phyloP scores from a whole-genome alignment of 1,139 yeast genomes.

The Saccharomyces hybrid region DNA sequence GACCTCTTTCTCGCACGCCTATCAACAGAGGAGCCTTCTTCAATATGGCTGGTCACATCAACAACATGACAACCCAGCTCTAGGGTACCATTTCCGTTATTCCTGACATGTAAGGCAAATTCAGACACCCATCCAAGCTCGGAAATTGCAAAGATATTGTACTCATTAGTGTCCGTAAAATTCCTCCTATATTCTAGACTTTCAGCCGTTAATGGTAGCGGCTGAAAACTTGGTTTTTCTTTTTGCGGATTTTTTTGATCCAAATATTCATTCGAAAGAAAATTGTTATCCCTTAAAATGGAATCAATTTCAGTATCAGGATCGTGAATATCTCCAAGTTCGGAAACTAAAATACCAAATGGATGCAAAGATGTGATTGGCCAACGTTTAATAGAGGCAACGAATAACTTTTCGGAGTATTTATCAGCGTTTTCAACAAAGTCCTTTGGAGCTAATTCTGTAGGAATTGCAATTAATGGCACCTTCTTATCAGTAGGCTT shows the following conservation, averaged over 20 bases:
- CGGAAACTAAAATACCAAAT: slow-evolving; percentile 86
- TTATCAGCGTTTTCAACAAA: slow-evolving; percentile 87
- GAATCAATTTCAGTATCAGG: slow-evolving; percentile 79
- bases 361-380: slow-evolving; percentile 98
- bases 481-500: slow-evolving; percentile 97
- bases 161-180: slow-evolving; percentile 48
- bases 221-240: slow-evolving; percentile 28
- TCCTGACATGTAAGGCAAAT: slow-evolving; percentile 67
- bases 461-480: slow-evolving; percentile 95
- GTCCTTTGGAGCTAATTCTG: slow-evolving; percentile 95
- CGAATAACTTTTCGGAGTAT: slow-evolving; percentile 75
- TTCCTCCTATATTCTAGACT: slow-evolving; percentile 43
- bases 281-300: slow-evolving; percentile 85
- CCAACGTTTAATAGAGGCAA: slow-evolving; percentile 97
- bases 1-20: slow-evolving; percentile 89
- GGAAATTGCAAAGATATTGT: slow-evolving; percentile 52
- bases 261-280: slow-evolving; percentile 77
- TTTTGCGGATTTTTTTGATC: slow-evolving; percentile 37
- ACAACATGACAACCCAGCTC: slow-evolving; percentile 65
- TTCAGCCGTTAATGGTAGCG: slow-evolving; percentile 30
- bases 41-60: slow-evolving; percentile 67
- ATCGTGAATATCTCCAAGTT: slow-evolving; percentile 75
- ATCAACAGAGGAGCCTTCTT: slow-evolving; percentile 69
- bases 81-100: slow-evolving; percentile 46
- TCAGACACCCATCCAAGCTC: slow-evolving; percentile 56